Base-by-base conservation (phyloP, 192 early-diverging fungal genomes). In the Coemansia sp. region DNA sequence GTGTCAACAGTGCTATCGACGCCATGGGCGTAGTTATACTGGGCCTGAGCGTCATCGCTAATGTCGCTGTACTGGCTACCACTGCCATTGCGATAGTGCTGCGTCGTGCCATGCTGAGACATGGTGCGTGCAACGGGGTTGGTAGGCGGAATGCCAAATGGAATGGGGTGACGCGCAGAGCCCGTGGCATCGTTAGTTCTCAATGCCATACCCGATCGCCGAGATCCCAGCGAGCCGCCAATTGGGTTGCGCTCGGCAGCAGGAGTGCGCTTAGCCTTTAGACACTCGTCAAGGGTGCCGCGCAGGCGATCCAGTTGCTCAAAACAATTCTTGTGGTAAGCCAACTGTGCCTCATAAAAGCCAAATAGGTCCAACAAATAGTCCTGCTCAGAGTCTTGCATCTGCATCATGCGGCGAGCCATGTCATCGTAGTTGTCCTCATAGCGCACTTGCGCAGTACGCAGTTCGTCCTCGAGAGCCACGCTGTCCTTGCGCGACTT, bases 401-500 rank as follows among this genome's bases (percentile, higher is more conserved):
- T 85, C 46, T 86, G 74, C 77, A 90, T 77, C 95, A 99, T 99
- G 55, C 91, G 86, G 4, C 87, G 80, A 13, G 89, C 86, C 42
- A 95, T 72, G 52, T 93, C 91, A 34, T 90, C 86, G 61, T 91
- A 86, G 29, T 93, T 93, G 72, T 98, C 97, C 63, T 99, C 96
- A 70, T 98, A 99, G 76, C 96, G 97, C 22, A 89, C 80, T 78
- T 96, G 95, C 11, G 96, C 90, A 0, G 93, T 90, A 36, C 93
- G 89, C 73, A 92, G 87, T 62, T 99, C 96, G 62, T 99, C 94
- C 69, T 96, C 96, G 63, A 94, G 87, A 18, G 93, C 89, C n/a
- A 93, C 89, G 44, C 90, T 93, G 67, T 96, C 95, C 84, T 96
- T 97, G 80, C 95, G 95, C 55, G 88, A 86, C 71, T 93, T 96